These are phyloP conservation scores for Didymella glomerata DNA, from an alignment of 2,329 filamentous ascomycete species.

Conservation along the genomic window DNA sequence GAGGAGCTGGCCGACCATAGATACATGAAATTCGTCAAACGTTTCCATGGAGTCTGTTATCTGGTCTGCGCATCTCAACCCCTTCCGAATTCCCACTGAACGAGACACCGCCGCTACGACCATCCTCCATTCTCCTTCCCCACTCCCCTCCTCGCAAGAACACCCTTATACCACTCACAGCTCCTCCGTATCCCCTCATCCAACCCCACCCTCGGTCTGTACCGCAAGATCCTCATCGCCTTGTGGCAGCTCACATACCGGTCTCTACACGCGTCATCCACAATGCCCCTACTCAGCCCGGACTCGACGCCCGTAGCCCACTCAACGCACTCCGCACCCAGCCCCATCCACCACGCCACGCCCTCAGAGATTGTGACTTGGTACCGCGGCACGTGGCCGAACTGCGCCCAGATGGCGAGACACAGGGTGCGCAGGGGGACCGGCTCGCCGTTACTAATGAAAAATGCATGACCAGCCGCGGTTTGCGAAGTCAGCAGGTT, in stretches of 20 bases:
- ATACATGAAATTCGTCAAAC: too few relatives aligned
- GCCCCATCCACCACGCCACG: slow-evolving; percentile 60
- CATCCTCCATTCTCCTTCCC: slow-evolving; percentile 11
- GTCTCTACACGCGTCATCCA: slow-evolving; percentile 63
- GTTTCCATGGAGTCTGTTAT: too few relatives aligned
- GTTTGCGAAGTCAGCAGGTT: slow-evolving; percentile 71
- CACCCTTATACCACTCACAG: slow-evolving; percentile 28
- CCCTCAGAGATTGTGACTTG: slow-evolving; percentile 58
- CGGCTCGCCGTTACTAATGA: slow-evolving; percentile 88
- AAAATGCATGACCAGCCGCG: slow-evolving; percentile 80
- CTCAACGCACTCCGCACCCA: slow-evolving; percentile 57
- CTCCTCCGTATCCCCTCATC: slow-evolving; percentile 57
- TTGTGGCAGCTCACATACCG: slow-evolving; percentile 64
- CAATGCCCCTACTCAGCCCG: slow-evolving; percentile 62
- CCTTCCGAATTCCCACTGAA: too few relatives aligned
- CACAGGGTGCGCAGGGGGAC: slow-evolving; percentile 93
- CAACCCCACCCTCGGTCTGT: slow-evolving; percentile 60
- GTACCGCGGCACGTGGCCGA: slow-evolving; percentile 62
- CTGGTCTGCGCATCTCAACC: too few relatives aligned
- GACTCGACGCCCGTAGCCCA: slow-evolving; percentile 57
- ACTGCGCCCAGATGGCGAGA: slow-evolving; percentile 75
- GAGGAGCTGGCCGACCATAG: too few relatives aligned
- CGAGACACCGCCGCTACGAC: neutral
- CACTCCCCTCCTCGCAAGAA: slow-evolving; percentile 3
- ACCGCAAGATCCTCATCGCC: slow-evolving; percentile 62